These are phyloP conservation scores for Recurvomyces mirabilis DNA, from an alignment of 495 filamentous ascomycete species.

Conservation along the genomic window DNA sequence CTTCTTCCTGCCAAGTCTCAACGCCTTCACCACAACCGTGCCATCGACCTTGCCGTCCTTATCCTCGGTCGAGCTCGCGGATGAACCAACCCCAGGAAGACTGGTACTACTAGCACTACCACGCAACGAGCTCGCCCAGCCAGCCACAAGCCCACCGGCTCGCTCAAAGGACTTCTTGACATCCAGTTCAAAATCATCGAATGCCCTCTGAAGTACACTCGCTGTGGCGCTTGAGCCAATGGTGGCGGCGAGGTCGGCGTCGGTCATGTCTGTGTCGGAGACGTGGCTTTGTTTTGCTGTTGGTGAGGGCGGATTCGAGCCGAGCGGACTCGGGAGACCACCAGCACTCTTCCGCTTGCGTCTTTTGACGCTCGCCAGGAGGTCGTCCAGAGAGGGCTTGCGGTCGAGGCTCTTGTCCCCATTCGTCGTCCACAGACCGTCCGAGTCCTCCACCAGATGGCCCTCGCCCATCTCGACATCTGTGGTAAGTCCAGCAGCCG, in stretches of 20 bases:
- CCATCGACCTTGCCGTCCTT: slow-evolving; percentile 5
- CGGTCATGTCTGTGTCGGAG: not conserved
- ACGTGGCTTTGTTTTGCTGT: too few relatives aligned
- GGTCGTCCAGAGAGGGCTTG: slow-evolving; percentile 16
- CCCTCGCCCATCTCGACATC: not conserved
- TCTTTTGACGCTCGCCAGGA: slow-evolving; percentile 11
- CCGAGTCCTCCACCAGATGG: not conserved
- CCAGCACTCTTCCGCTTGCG: slow-evolving; percentile 12
- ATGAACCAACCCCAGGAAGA: too few relatives aligned
- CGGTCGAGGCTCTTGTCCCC: too few relatives aligned
- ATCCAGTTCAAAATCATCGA: slow-evolving; percentile 17
- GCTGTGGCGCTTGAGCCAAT: not conserved
- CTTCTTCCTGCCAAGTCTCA: slow-evolving; percentile 5
- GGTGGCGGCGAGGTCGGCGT: not conserved
- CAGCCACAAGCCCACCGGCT: slow-evolving; percentile 3
- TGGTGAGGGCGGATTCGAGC: slow-evolving; percentile 7
- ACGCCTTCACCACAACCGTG: slow-evolving; percentile 2
- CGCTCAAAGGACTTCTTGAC: slow-evolving; percentile 9
- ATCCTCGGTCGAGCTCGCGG: too few relatives aligned
- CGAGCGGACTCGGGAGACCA: slow-evolving; percentile 10
- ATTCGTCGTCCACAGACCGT: too few relatives aligned
- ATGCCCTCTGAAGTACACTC: slow-evolving; percentile 9
- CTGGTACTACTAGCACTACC: too few relatives aligned
- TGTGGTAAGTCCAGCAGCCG: not conserved
- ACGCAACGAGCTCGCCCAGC: slow-evolving; percentile 7